Base-by-base conservation (phyloP, 2,329 filamentous ascomycete species). In the Cordyceps fumosorosea region DNA sequence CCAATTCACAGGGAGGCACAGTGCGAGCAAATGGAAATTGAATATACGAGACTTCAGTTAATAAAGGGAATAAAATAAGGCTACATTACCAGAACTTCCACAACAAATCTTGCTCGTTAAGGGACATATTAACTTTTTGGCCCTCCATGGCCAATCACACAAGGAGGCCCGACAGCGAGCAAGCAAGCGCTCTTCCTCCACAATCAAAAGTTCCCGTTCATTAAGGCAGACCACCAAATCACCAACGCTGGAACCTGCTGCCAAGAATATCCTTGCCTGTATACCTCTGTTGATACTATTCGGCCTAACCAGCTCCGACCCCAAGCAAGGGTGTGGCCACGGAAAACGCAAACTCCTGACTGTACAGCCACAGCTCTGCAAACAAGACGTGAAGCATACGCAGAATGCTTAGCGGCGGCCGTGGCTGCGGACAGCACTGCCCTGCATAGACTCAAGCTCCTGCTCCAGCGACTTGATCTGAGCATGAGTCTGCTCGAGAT, bases 401-500 rank as follows among this genome's bases (percentile, higher is more conserved):
- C 32, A 4, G 44, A 56, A 32, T 12, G 63, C 61, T 80, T 93
- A 96, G 78, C 92, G 92, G 78, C 93, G 91, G 71, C 93, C 92
- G 76, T 95, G 90, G 81, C 90, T 96, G 81, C 93, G 90, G 74
- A 91, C 90, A 73, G 91, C 86, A 74, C 84, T 91, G 76, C 91
- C 91, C 79, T 98, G 93, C 86, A 98, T 90, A 69, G 86, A 80
- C 79, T 99, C 95, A 73, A 99, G 89, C 75, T 99, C 95, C 69
- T 84, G 82, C 81, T 99, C 95, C 70, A 96, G 84, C 76, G 89
- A 86, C 84, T 95, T 95, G 84, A 95, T 96, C 78, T 84, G 89
- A 72, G 95, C 93, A 73, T 99, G 96, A 69, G 93, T 98, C 78
- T 91, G 90, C 82, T 99, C 95, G 77, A 99, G 86, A 74, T 99